A percentile compares a stretch with the other conserved stretches of the same genome.
phyloP scores from a whole-genome alignment of 1,139 yeast species.

The Sugiyamaella grinbergsii region DNA sequence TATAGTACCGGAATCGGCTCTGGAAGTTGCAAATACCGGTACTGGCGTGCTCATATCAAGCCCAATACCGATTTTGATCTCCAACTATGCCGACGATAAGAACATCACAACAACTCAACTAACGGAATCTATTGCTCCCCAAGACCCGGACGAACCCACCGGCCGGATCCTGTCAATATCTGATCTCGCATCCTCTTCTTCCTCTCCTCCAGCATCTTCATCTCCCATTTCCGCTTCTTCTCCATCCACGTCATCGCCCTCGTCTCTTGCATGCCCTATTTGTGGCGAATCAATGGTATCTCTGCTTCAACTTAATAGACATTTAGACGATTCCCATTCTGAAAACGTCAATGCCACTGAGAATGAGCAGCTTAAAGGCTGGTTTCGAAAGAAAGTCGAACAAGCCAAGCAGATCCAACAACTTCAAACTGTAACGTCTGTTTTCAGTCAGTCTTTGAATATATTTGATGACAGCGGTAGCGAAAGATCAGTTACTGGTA shows the following conservation, averaged over 20 bases:
- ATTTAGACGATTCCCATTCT: constrained; percentile 69
- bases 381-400: constrained; percentile 43
- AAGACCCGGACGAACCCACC: too few species aligned
- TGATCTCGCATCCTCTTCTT: not conserved
- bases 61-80: not conserved
- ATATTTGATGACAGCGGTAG: constrained; percentile 37
- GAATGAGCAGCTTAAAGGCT: constrained; percentile 46
- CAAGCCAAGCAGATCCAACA: constrained; percentile 31
- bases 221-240: not conserved
- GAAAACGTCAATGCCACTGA: constrained; percentile 36
- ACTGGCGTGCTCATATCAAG: not conserved
- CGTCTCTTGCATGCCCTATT: constrained; percentile 59
- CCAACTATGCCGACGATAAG: too few species aligned
- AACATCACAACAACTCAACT: too few species aligned
- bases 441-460: constrained; percentile 37
- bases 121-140: too few species aligned
- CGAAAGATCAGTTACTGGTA: constrained; percentile 18
- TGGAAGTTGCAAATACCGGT: not conserved
- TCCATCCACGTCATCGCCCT: not conserved
- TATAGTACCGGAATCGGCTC: constrained; percentile 6
- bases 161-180: not conserved
- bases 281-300: constrained; percentile 64
- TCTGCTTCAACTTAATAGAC: constrained; percentile 62
- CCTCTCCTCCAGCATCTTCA: not conserved
- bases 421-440: constrained; percentile 35